Base-by-base conservation (phyloP, 805 yeast genomes). In the Yarrowia divulgata region DNA sequence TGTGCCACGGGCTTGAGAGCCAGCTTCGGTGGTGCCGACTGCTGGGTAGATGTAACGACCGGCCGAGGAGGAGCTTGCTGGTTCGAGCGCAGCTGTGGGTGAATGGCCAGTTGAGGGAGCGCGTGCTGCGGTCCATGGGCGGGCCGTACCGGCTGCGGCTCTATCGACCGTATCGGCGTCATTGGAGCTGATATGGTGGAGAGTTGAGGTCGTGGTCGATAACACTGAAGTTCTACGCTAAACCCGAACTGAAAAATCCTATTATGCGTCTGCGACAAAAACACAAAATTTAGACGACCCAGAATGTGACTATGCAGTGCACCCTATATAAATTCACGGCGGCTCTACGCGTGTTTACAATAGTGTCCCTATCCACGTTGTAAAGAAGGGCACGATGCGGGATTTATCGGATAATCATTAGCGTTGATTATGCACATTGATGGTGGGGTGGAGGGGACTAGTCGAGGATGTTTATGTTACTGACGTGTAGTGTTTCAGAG, bases 91-190 rank as follows among this genome's bases (percentile, higher is more conserved):
- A 60, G 52, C 66, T 60, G 66, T 2, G 66, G 66, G 32, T 60
- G 66, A 32, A 60, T 60, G 52, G 66, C 66, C 13, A 60, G 66
- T 52, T 60, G 66, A 3, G 66, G 66, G 9, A 43, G 40, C 18
- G 50, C 42, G 14, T 60, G 50, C 1, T 32, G 52, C 5, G 66
- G 64, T 4, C 40, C 50, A 18, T 43, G 50, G 13, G 64, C 32
- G 12, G 49, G 66, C 34, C 52, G 66, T 34, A 60, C 66, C 66
- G 66, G 66, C n/a, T 60, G 66, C 52, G 66, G 66, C 46, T 60
- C 66, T 60, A 60, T 60, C 66, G 66, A 60, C 42, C 66, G 66
- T 60, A 60, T 60, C 45, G 66, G 66, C 52, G 66, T 60, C 66
- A 60, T 58, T 32, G 64, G 40, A n/a, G 50, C 42, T 16, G 29